Percentiles rank a stretch among this genome's conserved stretches.
Conservation (phyloP, 768 basidiomycete genomes). For the Psilocybe cubensis region DNA sequence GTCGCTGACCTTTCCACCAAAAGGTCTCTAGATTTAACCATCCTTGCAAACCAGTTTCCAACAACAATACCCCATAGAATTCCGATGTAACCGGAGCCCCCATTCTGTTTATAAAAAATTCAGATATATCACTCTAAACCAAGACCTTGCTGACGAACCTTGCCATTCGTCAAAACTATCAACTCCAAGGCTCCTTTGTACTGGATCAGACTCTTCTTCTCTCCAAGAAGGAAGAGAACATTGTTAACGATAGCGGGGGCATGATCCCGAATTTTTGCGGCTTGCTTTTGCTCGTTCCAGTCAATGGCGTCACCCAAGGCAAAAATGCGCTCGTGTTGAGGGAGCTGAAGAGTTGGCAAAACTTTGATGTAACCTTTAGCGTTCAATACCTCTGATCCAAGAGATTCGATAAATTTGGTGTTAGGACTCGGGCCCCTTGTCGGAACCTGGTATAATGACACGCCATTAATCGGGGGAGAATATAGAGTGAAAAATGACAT, state of each 20-base stretch:
- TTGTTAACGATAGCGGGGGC: background rate
- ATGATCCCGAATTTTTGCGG: background rate
- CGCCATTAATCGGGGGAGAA: background rate
- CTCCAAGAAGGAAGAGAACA: background rate
- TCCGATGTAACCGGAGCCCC: background rate
- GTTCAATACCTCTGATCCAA: slow-evolving; percentile 42
- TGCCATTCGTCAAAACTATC: background rate
- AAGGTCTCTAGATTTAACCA: background rate
- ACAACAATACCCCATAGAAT: background rate
- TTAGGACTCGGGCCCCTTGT: slow-evolving; percentile 49
- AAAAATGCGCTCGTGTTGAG: slow-evolving; percentile 54
- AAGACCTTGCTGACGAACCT: background rate
- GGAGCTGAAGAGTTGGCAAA: slow-evolving; percentile 59
- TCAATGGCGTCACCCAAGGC: slow-evolving; percentile 71
- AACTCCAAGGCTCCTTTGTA: background rate
- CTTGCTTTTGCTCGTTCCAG: slow-evolving; percentile 30
- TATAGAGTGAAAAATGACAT: slow-evolving; percentile 21
- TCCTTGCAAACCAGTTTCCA: background rate
- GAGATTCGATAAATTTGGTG: slow-evolving; percentile 54
- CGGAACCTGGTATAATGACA: slow-evolving; percentile 29
- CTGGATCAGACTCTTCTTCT: background rate
- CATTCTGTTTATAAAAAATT: background rate
- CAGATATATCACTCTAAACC: background rate
- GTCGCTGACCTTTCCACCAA: too few relatives aligned
- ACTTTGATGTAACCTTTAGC: slow-evolving; percentile 51